These are phyloP conservation scores for Gastrodia elata DNA, from an alignment of 106 monocot genomes.

Conservation along the genomic window DNA sequence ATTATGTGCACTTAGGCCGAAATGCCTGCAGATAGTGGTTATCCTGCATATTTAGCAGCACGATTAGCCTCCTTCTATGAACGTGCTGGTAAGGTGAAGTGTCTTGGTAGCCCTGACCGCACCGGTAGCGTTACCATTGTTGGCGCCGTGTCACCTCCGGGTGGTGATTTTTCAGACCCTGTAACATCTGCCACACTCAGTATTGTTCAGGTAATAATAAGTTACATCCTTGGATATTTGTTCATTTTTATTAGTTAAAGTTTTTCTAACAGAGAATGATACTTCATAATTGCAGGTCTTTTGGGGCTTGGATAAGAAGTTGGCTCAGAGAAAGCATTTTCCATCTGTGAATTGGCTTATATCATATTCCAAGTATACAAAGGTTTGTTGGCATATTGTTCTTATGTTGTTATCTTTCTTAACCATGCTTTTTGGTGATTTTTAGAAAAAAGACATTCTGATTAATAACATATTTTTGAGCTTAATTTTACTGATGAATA, in stretches of 20 bases:
- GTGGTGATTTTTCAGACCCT: slow-evolving; percentile 99
- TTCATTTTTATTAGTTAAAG: neutral
- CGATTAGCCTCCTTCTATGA: slow-evolving; percentile 99
- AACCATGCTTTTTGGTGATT: neutral
- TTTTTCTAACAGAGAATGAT: neutral
- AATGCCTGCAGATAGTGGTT: slow-evolving; percentile 99
- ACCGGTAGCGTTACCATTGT: slow-evolving; percentile 98
- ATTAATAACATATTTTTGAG: neutral
- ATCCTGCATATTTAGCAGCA: slow-evolving; percentile 94
- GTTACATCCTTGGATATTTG: neutral
- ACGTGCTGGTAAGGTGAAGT: slow-evolving; percentile 98
- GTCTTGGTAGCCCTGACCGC: slow-evolving; percentile 75
- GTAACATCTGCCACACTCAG: slow-evolving; percentile 97
- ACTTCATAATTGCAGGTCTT: slow-evolving; percentile 52
- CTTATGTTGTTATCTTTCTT: neutral
- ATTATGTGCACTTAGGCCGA: slow-evolving; percentile 54
- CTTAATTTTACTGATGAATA: no score
- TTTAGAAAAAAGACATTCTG: neutral
- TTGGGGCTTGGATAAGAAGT: slow-evolving; percentile 99
- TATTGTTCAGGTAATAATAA: slow-evolving; percentile 85
- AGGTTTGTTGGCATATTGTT: slow-evolving; percentile 24
- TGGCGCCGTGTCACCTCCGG: slow-evolving; percentile 98
- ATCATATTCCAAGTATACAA: slow-evolving; percentile 97
- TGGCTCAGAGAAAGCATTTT: slow-evolving; percentile 99
- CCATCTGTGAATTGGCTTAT: slow-evolving; percentile 99